A percentile compares a stretch with the other conserved stretches of the same genome.
Evolutionary conservation across 148 eudicot genomes (phyloP).

Genomic region (Camellia granthamiana): DNA sequence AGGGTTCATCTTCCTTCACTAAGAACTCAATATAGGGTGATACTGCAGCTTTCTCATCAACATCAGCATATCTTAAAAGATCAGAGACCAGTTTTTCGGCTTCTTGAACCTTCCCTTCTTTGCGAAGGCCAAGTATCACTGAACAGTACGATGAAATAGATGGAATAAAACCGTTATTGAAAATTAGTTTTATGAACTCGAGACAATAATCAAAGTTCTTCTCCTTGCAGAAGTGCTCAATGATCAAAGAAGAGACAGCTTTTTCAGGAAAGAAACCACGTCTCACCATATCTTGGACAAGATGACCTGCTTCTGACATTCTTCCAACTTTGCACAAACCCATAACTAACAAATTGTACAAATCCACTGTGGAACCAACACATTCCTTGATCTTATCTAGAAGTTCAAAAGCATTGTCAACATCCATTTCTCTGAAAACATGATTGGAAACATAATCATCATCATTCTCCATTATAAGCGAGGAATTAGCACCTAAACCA

Average conservation of each 20-base stretch:
- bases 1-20: conserved; percentile 23
- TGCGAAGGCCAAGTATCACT: conserved; percentile 21
- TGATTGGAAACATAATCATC: neutral
- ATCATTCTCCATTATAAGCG: neutral
- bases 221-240: conserved; percentile 17
- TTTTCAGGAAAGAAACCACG: conserved; percentile 19
- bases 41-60: conserved; percentile 26
- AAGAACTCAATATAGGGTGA: conserved; percentile 21
- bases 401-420: conserved; percentile 14
- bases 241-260: conserved; percentile 17
- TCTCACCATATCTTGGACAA: conserved; percentile 23
- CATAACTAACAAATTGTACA: conserved; percentile 15
- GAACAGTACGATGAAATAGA: conserved; percentile 11
- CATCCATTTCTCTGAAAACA: conserved; percentile 16
- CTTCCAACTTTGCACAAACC: conserved; percentile 29
- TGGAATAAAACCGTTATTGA: conserved; percentile 14
- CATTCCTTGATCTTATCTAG: conserved; percentile 7
- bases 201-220: conserved; percentile 17
- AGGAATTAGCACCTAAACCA: conserved; percentile 8
- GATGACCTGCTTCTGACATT: conserved; percentile 20
- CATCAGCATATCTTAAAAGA: conserved; percentile 16
- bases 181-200: conserved; percentile 15
- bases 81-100: conserved; percentile 20
- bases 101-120: conserved; percentile 26
- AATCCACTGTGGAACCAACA: conserved; percentile 6